A percentile compares a stretch with the other conserved stretches of the same genome.
Conservation (phyloP, 805 yeast genomes). For the Hanseniaspora pseudoguilliermondii region DNA sequence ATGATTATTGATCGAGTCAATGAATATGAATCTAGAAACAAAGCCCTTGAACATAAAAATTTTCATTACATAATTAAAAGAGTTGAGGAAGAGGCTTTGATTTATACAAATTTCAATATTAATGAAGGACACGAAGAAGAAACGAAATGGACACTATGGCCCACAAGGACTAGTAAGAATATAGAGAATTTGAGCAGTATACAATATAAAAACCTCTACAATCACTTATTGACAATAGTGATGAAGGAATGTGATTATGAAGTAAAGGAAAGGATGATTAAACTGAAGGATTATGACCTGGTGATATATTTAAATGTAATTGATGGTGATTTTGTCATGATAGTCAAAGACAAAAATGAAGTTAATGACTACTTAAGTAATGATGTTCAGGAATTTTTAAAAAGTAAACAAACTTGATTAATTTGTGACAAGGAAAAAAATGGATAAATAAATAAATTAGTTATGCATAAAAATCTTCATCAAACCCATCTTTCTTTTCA, state of each 20-base stretch:
- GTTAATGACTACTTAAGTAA: neutral
- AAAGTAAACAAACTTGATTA: neutral
- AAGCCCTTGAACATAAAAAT: neutral
- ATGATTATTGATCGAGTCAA: neutral
- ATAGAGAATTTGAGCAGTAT: neutral
- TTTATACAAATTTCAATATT: neutral
- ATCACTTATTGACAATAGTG: slow-evolving; percentile 3
- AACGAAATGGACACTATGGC: neutral
- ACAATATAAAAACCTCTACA: neutral
- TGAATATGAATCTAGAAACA: neutral
- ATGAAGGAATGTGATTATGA: neutral
- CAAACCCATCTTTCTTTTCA: neutral
- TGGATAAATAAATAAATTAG: neutral
- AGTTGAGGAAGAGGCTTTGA: neutral
- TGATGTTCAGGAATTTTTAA: neutral
- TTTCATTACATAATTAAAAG: neutral
- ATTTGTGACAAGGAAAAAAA: neutral
- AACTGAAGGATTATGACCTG: slow-evolving; percentile 7
- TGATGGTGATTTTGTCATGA: neutral
- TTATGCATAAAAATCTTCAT: neutral
- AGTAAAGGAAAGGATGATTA: slow-evolving; percentile 3
- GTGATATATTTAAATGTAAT: slow-evolving; percentile 1
- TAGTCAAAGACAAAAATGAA: slow-evolving; percentile 4
- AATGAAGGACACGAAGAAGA: neutral
- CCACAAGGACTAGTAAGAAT: neutral